Conservation (phyloP, 2,329 filamentous ascomycete species). For the Esteya vermicola region DNA sequence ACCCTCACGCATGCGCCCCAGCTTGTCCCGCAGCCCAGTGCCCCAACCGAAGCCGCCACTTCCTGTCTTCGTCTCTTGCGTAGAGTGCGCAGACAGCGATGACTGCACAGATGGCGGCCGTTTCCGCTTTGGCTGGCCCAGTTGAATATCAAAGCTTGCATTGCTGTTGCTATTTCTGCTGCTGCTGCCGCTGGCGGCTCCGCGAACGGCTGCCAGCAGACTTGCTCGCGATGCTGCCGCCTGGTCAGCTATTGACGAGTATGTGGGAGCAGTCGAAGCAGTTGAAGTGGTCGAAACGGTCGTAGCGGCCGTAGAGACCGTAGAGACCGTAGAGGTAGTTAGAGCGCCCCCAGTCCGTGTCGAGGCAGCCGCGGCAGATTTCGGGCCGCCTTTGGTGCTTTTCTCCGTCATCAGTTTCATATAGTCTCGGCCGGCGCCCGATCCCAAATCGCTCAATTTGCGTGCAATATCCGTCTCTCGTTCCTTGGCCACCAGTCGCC, state of each 20-base stretch:
- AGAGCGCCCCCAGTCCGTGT: not conserved
- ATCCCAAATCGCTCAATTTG: slow-evolving; percentile 49
- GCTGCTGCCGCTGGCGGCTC: not conserved
- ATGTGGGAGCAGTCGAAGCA: too few relatives aligned
- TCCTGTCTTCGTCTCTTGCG: slow-evolving; percentile 14
- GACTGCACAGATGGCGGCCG: slow-evolving; percentile 34
- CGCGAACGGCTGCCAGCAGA: slow-evolving; percentile 7
- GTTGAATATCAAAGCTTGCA: slow-evolving; percentile 27
- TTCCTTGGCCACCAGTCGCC: slow-evolving; percentile 51
- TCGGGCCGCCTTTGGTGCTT: too few relatives aligned
- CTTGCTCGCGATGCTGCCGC: slow-evolving; percentile 7
- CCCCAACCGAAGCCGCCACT: slow-evolving; percentile 40
- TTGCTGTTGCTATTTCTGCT: not conserved
- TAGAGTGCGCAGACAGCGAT: slow-evolving; percentile 30
- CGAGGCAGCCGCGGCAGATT: not conserved
- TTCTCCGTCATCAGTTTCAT: slow-evolving; percentile 43
- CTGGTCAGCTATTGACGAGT: slow-evolving; percentile 8
- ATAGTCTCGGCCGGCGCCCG: slow-evolving; percentile 56
- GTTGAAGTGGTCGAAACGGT: not conserved
- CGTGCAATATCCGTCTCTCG: slow-evolving; percentile 60
- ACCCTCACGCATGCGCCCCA: slow-evolving; percentile 47
- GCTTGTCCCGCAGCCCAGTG: slow-evolving; percentile 35
- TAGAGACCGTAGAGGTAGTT: slow-evolving; percentile 1
- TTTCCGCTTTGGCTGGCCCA: slow-evolving; percentile 49
- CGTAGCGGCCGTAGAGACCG: slow-evolving; percentile 1